A percentile compares a stretch with the other conserved stretches of the same genome.
These are phyloP conservation scores for Beta vulgaris DNA, from an alignment of 148 eudicot genomes.

Conservation along the genomic window DNA sequence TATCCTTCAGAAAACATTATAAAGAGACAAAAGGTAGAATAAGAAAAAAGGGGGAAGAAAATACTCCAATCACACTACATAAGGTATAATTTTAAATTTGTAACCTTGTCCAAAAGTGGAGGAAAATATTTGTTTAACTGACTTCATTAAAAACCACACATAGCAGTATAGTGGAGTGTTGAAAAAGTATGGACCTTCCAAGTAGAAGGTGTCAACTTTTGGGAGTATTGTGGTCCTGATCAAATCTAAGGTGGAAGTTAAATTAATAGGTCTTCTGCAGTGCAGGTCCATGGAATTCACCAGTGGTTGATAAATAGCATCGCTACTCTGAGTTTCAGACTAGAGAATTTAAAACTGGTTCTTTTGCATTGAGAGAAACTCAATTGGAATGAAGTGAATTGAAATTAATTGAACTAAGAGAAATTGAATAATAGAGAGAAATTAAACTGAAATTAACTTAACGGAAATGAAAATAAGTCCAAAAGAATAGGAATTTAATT, in stretches of 20 bases:
- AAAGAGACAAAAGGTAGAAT: background rate
- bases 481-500: too few relatives aligned
- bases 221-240: constrained; percentile 30
- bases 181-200: constrained; percentile 17
- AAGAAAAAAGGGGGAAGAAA: background rate
- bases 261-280: constrained; percentile 22
- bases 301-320: constrained; percentile 14
- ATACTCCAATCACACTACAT: background rate
- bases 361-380: too few relatives aligned
- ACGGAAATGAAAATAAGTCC: too few relatives aligned
- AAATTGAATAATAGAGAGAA: too few relatives aligned
- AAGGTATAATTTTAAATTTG: background rate
- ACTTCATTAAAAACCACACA: too few relatives aligned
- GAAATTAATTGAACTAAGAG: too few relatives aligned
- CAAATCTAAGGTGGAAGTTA: constrained; percentile 25
- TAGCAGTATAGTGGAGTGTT: background rate
- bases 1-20: background rate
- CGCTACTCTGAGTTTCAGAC: background rate
- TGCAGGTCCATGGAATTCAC: constrained; percentile 16
- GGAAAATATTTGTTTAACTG: too few relatives aligned
- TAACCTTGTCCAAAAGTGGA: background rate
- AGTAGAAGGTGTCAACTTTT: constrained; percentile 20
- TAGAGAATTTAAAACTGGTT: too few relatives aligned
- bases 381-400: too few relatives aligned
- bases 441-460: too few relatives aligned